phyloP scores from a whole-genome alignment of 257 asterid species.

The Scutellaria barbata region DNA sequence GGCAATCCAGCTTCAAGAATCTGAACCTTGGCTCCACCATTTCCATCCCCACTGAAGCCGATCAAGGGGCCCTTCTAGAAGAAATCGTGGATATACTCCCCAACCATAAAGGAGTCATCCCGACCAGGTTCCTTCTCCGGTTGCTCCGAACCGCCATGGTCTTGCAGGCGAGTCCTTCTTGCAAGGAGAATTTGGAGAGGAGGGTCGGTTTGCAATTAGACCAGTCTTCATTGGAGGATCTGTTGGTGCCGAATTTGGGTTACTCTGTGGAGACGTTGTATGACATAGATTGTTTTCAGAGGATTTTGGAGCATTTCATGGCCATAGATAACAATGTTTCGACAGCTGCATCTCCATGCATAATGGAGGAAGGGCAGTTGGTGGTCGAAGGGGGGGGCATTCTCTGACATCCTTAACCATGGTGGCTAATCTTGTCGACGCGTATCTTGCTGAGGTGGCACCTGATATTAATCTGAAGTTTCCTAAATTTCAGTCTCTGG shows the following conservation, averaged over 20 bases:
- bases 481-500: conserved; percentile 75
- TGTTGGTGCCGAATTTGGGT: conserved; percentile 73
- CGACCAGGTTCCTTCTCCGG: conserved; percentile 73
- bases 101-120: conserved; percentile 60
- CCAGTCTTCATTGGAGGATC: conserved; percentile 70
- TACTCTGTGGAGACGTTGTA: conserved; percentile 68
- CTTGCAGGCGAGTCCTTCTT: conserved; percentile 61
- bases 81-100: conserved; percentile 81
- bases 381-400: conserved; percentile 41
- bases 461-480: conserved; percentile 75
- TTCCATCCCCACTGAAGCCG: conserved; percentile 78
- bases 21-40: conserved; percentile 49
- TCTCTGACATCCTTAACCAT: conserved; percentile 63
- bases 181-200: conserved; percentile 76
- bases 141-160: conserved; percentile 73
- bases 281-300: conserved; percentile 85
- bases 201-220: conserved; percentile 80
- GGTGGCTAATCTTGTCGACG: conserved; percentile 85
- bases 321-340: conserved; percentile 62
- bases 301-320: conserved; percentile 87
- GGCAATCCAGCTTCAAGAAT: conserved; percentile 74
- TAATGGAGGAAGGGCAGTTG: conserved; percentile 60
- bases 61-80: conserved; percentile 77
- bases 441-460: conserved; percentile 88
- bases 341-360: conserved; percentile 61